Percentiles rank a stretch among this genome's conserved stretches.
Evolutionary conservation across 192 early-diverging fungal species (phyloP).

Genomic region (Coemansia sp.): DNA sequence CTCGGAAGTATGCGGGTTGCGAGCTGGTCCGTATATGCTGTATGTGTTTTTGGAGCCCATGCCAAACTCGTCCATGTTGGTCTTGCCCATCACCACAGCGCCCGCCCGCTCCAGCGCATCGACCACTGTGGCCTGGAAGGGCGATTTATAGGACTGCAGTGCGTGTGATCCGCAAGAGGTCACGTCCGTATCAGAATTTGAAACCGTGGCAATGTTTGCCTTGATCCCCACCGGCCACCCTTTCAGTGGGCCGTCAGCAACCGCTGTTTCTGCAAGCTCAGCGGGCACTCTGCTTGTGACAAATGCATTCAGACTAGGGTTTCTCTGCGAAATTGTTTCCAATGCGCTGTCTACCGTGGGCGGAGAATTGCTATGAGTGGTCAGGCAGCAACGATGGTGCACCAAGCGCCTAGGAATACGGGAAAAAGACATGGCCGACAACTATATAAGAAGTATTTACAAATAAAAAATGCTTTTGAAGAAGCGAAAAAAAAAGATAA

Average conservation of each 20-base stretch:
- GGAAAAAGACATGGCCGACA: no score
- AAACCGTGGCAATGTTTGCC: conserved; percentile 70
- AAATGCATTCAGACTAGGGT: conserved; percentile 29
- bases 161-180: conserved; percentile 80
- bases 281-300: conserved; percentile 3
- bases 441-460: no score
- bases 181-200: conserved; percentile 57
- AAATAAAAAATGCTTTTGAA: no score
- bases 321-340: conserved; percentile 15
- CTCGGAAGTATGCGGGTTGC: conserved; percentile 21
- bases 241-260: conserved; percentile 52
- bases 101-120: conserved; percentile 63
- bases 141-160: conserved; percentile 57
- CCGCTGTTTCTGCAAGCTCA: not conserved
- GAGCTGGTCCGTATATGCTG: conserved; percentile 37
- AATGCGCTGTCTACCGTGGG: conserved; percentile 19
- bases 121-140: conserved; percentile 69
- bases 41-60: conserved; percentile 71
- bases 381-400: no score
- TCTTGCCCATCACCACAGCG: conserved; percentile 72
- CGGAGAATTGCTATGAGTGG: not conserved
- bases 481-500: no score
- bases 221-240: conserved; percentile 77
- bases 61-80: conserved; percentile 97
- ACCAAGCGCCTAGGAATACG: no score